Conservation (phyloP, 345 rosid species). For the Populus euphratica region DNA sequence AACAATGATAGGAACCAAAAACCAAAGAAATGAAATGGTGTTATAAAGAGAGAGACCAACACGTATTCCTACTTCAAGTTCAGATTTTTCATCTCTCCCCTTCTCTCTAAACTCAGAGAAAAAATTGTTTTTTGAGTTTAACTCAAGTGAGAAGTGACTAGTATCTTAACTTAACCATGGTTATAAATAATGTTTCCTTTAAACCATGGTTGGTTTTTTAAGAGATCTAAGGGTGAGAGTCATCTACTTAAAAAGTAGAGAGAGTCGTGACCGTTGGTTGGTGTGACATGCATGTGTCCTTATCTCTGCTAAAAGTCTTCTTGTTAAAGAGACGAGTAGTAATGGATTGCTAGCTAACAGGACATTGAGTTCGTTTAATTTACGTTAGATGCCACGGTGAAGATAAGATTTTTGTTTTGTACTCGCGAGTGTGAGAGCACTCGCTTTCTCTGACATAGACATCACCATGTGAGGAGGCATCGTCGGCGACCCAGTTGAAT, state of each 20-base stretch:
- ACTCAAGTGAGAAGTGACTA: conserved; percentile 5
- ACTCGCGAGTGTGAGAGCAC: not conserved
- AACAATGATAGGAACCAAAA: not conserved
- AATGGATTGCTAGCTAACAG: conserved; percentile 11
- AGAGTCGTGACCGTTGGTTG: conserved; percentile 11
- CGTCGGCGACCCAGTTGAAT: not conserved
- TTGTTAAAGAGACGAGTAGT: conserved; percentile 9
- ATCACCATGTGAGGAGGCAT: conserved; percentile 10
- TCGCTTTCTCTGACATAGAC: conserved; percentile 17
- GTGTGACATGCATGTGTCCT: conserved; percentile 29
- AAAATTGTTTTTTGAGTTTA: conserved; percentile 3
- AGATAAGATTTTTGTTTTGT: conserved; percentile 7
- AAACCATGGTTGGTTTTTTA: conserved; percentile 5
- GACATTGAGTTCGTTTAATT: not conserved
- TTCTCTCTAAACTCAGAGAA: not conserved
- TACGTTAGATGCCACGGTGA: conserved; percentile 1
- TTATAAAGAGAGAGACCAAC: conserved; percentile 6
- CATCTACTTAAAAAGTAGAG: conserved; percentile 3
- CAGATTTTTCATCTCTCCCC: not conserved
- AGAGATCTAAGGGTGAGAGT: conserved; percentile 6
- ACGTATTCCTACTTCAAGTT: not conserved
- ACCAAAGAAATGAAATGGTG: conserved; percentile 2
- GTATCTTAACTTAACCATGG: conserved; percentile 5
- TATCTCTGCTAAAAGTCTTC: conserved; percentile 14
- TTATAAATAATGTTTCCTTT: not conserved